A percentile compares a stretch with the other conserved stretches of the same genome.
Conservation (phyloP, 805 yeast species). For the Nakazawaea siamensis region DNA sequence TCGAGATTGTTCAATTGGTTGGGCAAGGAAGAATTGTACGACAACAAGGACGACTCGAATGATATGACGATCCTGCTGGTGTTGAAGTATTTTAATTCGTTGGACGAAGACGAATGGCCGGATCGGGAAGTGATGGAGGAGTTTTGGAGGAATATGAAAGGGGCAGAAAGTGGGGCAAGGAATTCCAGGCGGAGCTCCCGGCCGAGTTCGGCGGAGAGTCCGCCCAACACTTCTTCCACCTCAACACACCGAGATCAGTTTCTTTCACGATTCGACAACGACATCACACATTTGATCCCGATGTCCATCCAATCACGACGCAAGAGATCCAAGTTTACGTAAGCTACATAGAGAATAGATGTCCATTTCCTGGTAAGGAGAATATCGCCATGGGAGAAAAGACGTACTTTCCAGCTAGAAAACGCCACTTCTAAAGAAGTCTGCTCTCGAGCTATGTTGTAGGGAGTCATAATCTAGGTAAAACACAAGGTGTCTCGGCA, state of each 20-base stretch:
- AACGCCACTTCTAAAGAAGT: slow-evolving; percentile 6
- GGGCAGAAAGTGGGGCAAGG: background rate
- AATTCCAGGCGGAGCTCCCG: too few species aligned
- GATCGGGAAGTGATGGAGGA: background rate
- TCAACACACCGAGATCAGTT: too few species aligned
- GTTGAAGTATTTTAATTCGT: background rate
- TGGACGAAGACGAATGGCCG: background rate
- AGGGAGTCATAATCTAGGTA: slow-evolving; percentile 9
- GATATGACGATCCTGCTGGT: too few species aligned
- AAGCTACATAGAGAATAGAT: background rate
- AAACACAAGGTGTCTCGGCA: slow-evolving; percentile 4
- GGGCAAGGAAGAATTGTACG: too few species aligned
- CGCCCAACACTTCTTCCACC: too few species aligned
- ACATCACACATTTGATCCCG: too few species aligned
- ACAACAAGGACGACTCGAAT: too few species aligned
- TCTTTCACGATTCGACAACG: too few species aligned
- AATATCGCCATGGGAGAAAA: slow-evolving; percentile 5
- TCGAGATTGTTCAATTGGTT: too few species aligned
- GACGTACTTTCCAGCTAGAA: slow-evolving; percentile 12
- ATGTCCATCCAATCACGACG: too few species aligned
- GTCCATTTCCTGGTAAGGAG: slow-evolving; percentile 11
- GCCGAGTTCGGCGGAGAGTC: too few species aligned
- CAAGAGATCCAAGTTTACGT: too few species aligned
- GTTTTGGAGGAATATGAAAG: background rate
- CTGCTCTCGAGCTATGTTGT: slow-evolving; percentile 12